A percentile compares a stretch with the other conserved stretches of the same genome.
phyloP scores from a whole-genome alignment of 176 grass and related monocot species.

The Aegilops sharonensis region DNA sequence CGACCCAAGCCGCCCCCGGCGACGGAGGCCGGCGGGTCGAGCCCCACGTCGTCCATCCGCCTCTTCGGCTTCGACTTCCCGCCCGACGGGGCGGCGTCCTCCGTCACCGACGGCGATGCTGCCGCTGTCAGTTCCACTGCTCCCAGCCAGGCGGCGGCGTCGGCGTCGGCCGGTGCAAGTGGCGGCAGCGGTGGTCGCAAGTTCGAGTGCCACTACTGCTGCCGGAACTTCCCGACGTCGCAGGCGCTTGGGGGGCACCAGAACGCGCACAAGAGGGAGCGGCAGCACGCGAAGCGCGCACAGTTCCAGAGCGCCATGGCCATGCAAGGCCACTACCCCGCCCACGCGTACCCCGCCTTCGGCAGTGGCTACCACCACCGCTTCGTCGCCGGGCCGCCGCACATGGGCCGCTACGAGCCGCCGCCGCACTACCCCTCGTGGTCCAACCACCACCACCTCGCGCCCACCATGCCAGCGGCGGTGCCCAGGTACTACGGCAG shows the following conservation, averaged over 20 bases:
- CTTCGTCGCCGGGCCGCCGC: constrained; percentile 13
- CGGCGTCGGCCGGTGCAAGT: background rate
- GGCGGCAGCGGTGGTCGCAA: constrained; percentile 29
- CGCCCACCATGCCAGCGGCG: background rate
- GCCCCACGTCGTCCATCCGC: constrained; percentile 51
- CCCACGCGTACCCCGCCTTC: constrained; percentile 58
- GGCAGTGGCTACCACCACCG: constrained; percentile 41
- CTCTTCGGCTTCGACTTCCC: constrained; percentile 86
- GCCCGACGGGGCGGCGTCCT: constrained; percentile 28
- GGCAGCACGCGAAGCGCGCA: constrained; percentile 70
- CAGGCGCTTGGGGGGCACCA: constrained; percentile 97
- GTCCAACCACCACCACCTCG: constrained; percentile 27
- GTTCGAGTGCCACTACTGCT: constrained; percentile 99
- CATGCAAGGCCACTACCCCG: constrained; percentile 45
- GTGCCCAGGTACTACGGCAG: constrained; percentile 53
- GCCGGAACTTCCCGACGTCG: constrained; percentile 94
- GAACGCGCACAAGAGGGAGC: constrained; percentile 91
- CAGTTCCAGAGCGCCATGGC: constrained; percentile 88
- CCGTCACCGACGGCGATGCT: constrained; percentile 1
- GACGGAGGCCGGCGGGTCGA: constrained; percentile 14
- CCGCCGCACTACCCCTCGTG: constrained; percentile 76
- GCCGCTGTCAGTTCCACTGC: background rate
- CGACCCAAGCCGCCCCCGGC: constrained; percentile 31
- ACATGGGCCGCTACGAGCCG: constrained; percentile 44
- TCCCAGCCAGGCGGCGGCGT: background rate